Percentiles rank a stretch among this genome's conserved stretches.
Conservation (phyloP, 2,329 filamentous ascomycete genomes). For the Fusarium pseudograminearum region DNA sequence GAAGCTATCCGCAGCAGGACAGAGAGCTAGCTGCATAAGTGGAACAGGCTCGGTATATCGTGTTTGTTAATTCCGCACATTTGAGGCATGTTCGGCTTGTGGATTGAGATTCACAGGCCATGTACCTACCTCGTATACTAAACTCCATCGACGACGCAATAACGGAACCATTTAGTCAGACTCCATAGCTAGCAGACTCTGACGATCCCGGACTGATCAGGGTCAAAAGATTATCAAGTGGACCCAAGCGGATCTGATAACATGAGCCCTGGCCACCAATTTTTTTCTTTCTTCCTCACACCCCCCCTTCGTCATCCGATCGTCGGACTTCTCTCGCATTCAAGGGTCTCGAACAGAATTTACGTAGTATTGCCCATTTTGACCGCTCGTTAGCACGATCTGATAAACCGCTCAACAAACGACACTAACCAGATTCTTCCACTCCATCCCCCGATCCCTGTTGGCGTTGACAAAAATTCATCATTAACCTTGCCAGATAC, state of each 20-base stretch:
- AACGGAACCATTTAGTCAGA: slow-evolving; percentile 20
- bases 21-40: slow-evolving; percentile 12
- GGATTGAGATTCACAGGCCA: not conserved
- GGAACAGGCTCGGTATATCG: slow-evolving; percentile 17
- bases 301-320: slow-evolving; percentile 25
- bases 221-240: slow-evolving; percentile 30
- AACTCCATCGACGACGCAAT: slow-evolving; percentile 17
- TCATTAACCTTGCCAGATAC: slow-evolving; percentile 4
- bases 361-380: slow-evolving; percentile 3
- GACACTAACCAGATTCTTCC: not conserved
- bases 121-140: not conserved
- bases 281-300: slow-evolving; percentile 8
- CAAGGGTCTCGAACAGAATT: not conserved
- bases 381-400: slow-evolving; percentile 33
- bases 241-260: slow-evolving; percentile 47
- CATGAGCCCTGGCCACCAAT: slow-evolving; percentile 18
- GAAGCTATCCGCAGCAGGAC: slow-evolving; percentile 42
- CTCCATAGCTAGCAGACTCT: slow-evolving; percentile 1
- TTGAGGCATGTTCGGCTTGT: slow-evolving; percentile 8
- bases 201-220: slow-evolving; percentile 20
- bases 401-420: slow-evolving; percentile 37
- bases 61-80: slow-evolving; percentile 21
- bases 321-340: slow-evolving; percentile 15
- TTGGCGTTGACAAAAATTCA: not conserved
- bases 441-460: not conserved